These are phyloP conservation scores for Tylopilus cervinicoccineus DNA, from an alignment of 768 basidiomycete species.

Conservation along the genomic window DNA sequence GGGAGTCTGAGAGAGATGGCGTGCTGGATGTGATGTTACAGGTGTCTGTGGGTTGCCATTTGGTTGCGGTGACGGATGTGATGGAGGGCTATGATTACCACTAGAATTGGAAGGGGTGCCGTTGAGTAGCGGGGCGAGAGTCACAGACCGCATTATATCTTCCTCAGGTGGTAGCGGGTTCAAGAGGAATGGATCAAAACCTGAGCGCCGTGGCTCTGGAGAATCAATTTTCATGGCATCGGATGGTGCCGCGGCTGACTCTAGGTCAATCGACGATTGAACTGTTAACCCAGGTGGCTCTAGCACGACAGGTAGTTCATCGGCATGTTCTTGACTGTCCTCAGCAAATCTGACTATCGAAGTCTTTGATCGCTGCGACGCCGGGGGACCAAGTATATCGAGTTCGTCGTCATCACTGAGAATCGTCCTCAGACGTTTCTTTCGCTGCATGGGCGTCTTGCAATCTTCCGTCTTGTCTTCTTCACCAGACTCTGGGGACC, in stretches of 20 bases:
- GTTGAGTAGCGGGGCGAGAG: constrained; percentile 26
- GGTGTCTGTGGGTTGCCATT: constrained; percentile 13
- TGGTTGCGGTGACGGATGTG: constrained; percentile 7
- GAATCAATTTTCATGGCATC: constrained; percentile 39
- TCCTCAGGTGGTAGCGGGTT: constrained; percentile 45
- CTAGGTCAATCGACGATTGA: background rate
- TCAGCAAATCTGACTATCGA: constrained; percentile 51
- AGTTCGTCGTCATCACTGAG: constrained; percentile 46
- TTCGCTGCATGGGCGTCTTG: constrained; percentile 40
- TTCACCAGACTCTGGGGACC: constrained; percentile 42
- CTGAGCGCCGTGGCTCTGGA: constrained; percentile 31
- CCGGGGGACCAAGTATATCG: constrained; percentile 32
- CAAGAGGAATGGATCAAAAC: constrained; percentile 50
- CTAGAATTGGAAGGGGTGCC: constrained; percentile 11
- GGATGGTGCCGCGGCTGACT: background rate
- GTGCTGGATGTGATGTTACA: background rate
- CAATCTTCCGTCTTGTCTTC: constrained; percentile 43
- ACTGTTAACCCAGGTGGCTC: constrained; percentile 4
- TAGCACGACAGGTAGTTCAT: constrained; percentile 12
- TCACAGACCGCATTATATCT: constrained; percentile 18
- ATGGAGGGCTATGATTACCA: background rate
- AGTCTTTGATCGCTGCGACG: constrained; percentile 31
- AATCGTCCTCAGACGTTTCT: constrained; percentile 48
- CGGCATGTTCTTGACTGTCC: constrained; percentile 18
- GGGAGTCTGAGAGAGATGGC: constrained; percentile 8